Evolutionary conservation across 73 alveolate species (phyloP), one percentile per base, ranked within the genome.

Genomic region (Paramecium octaurelia): DNA sequence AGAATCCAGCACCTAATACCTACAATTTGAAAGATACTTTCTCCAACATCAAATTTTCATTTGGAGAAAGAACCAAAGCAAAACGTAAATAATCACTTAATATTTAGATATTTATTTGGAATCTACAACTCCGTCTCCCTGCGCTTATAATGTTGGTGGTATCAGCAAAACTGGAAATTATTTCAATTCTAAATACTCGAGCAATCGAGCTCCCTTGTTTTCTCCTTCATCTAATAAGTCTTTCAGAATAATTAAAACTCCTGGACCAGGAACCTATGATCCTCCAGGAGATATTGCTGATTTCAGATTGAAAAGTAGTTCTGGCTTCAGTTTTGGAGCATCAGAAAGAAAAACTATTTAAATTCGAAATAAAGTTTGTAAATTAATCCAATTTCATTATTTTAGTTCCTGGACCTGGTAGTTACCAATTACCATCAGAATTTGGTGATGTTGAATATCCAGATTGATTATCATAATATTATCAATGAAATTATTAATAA

Each of bases 211-310:
- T n/a, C 70, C 91, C 4, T 29, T 80, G 36, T 31, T 80, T 21
- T 44, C 76, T 42, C 91, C 91, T 43, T 12, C 76, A 4, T 44
- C 76, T 44, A 24, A 42, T 8, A 31, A 80, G 48, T 44, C 76
- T 20, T 11, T 80, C 14, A 40, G 91, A 40, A 18, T 40, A 7
- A 80, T 31, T 31, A 80, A 43, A 80, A 44, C 43, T 80, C 91
- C 91, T 18, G 91, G 91, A 12, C 91, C 91, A 31, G 91, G 91
- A 18, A 80, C 91, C 6, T 80, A 80, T 80, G 91, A 80, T 80
- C 91, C 91, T 23, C 91, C 91, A 3, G 91, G 91, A 24, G 91
- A 80, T 44, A 48, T 80, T 24, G 91, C 76, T 35, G 91, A 80
- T 80, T 20, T 42, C n/a, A 80, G 75, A 80, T 23, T 80, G 27